Base-by-base conservation (phyloP, 257 asterid species). In the Fraxinus cuspidata region DNA sequence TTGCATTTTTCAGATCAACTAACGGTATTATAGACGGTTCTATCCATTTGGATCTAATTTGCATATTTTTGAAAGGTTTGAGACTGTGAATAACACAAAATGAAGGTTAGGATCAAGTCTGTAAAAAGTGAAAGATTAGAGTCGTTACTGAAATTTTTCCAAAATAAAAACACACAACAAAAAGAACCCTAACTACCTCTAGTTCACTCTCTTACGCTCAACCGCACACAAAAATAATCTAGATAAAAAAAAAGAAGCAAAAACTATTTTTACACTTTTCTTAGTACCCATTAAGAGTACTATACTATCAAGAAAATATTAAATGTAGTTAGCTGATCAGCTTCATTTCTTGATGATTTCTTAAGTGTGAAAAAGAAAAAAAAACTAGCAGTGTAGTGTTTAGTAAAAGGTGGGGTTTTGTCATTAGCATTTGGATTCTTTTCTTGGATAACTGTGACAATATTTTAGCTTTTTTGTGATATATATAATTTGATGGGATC, bases 381-480 rank as follows among this genome's bases (percentile, higher is more conserved):
- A 29, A 35, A 31, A 25, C 25, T 31, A 72, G 28, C 32, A 11
- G 34, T 11, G 18, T 8, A 23, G 31, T 25, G 69, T 63, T 11
- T 27, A 23, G 34, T 25, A 63, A 63, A n/a, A 9, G 4, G 69
- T 23, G 69, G 69, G n/a, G 8, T 8, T 63, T 63, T 63, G 32
- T 63, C 69, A 25, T 63, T 13, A 42, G 76, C 35, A 42, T 7
- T 27, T 75, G 47, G 81, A 70, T 85, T 81, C 86, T 51, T 81
- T 81, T 27, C 84, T 80, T 81, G 86, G 82, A 85, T 78, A 83
- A 63, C 34, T 79, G 85, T 79, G 65, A 83, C 81, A 78, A 87
- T 86, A 85, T 85, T 85, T 83, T 73, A 71, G 49, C 86, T 76
- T 87, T 81, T 60, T 69, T 27, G 9, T 37, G 1, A 8, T 8